Conservation (phyloP, 164 flowering plant species). For the Piper longum region DNA sequence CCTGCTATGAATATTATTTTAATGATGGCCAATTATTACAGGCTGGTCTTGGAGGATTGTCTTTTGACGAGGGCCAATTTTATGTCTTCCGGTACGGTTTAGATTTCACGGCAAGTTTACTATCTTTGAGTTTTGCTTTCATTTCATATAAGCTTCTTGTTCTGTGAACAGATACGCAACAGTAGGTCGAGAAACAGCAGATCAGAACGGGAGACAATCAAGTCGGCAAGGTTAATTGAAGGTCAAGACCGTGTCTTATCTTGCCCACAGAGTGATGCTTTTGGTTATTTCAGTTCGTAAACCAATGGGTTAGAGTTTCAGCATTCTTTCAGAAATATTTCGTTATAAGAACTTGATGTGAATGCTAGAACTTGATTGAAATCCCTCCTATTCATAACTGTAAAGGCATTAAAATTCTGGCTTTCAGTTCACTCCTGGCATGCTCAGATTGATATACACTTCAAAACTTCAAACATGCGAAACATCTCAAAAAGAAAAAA, state of each 20-base stretch:
- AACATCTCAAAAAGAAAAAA: too few relatives aligned
- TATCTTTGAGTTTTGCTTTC: not conserved
- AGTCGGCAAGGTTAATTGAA: conserved; percentile 66
- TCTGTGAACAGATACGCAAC: conserved; percentile 48
- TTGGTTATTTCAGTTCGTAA: too few relatives aligned
- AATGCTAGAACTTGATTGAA: too few relatives aligned
- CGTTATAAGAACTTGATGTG: too few relatives aligned
- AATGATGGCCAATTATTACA: conserved; percentile 9
- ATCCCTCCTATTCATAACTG: too few relatives aligned
- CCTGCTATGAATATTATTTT: not conserved
- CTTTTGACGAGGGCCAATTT: conserved; percentile 97
- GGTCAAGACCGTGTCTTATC: conserved; percentile 64
- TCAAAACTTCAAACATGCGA: too few relatives aligned
- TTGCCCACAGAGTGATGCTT: conserved; percentile 33
- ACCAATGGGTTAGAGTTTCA: too few relatives aligned
- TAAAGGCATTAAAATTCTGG: too few relatives aligned
- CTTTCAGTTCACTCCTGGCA: too few relatives aligned
- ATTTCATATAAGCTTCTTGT: not conserved
- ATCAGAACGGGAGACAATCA: conserved; percentile 78
- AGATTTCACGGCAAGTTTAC: not conserved
- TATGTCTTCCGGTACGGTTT: conserved; percentile 80
- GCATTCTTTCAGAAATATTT: too few relatives aligned
- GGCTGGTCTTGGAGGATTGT: conserved; percentile 93
- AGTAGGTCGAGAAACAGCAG: conserved; percentile 62
- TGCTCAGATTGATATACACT: too few relatives aligned